Percentiles rank a stretch among this genome's conserved stretches.
Evolutionary conservation across 2,329 filamentous ascomycete species (phyloP).

Genomic region (Periconia macrospinosa): DNA sequence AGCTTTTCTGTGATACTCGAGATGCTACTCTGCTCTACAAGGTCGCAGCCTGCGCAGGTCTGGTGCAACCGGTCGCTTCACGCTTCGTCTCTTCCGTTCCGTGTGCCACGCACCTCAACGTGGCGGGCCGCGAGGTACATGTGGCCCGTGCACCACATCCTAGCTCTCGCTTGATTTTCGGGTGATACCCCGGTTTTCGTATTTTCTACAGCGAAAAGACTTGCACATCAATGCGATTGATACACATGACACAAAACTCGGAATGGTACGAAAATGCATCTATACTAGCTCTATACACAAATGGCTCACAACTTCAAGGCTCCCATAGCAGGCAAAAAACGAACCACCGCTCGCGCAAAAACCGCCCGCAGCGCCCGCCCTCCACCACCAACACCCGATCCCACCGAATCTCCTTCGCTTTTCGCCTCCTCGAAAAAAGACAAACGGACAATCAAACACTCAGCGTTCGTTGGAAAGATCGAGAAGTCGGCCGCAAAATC

Average conservation of each 20-base stretch:
- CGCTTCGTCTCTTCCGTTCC: not conserved
- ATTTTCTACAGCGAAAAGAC: not conserved
- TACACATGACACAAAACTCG: not conserved
- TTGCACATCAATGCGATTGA: not conserved
- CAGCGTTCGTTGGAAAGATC: conserved; percentile 75
- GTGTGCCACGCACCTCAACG: not conserved
- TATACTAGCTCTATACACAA: not conserved
- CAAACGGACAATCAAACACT: conserved; percentile 81
- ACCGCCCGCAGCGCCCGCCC: conserved; percentile 28
- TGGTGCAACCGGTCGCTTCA: not conserved
- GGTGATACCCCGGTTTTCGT: not conserved
- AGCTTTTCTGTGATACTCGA: not conserved
- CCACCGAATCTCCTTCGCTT: conserved; percentile 33
- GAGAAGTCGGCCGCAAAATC: conserved; percentile 61
- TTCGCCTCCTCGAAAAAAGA: conserved; percentile 79
- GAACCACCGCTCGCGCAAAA: conserved; percentile 39
- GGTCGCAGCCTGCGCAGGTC: not conserved
- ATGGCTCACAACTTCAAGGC: conserved; percentile 22
- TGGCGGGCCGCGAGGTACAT: not conserved
- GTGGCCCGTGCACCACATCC: not conserved
- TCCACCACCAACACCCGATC: conserved; percentile 33
- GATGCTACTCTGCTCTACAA: not conserved
- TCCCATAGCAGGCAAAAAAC: conserved; percentile 36
- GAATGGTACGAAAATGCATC: not conserved
- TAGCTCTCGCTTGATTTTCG: not conserved